These are phyloP conservation scores for Leishmania guyanensis DNA, from an alignment of 208 protist genomes.

Conservation along the genomic window DNA sequence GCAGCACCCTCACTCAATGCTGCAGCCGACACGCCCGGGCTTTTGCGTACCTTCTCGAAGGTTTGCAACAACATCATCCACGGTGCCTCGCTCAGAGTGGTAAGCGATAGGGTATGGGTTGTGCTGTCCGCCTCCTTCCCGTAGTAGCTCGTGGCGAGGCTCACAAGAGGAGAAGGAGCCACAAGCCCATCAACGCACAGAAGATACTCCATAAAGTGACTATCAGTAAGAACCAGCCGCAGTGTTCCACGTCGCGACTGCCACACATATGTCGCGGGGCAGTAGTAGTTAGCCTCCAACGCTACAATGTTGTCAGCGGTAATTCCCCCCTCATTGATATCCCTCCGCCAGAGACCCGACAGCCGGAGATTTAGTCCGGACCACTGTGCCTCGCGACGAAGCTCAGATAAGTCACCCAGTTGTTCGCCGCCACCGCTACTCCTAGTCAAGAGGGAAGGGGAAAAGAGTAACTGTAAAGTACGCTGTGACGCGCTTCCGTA, in stretches of 20 bases:
- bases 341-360: slow-evolving; percentile 7
- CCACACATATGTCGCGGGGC: slow-evolving; percentile 24
- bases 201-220: slow-evolving; percentile 20
- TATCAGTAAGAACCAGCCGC: slow-evolving; percentile 27
- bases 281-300: slow-evolving; percentile 18
- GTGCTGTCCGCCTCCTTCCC: background rate
- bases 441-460: background rate
- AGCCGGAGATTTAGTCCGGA: slow-evolving; percentile 1
- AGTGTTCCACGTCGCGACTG: slow-evolving; percentile 10
- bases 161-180: background rate
- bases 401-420: background rate
- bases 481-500: slow-evolving; percentile 25
- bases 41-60: background rate
- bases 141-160: slow-evolving; percentile 1
- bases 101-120: background rate
- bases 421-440: background rate
- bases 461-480: slow-evolving; percentile 13
- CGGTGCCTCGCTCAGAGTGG: slow-evolving; percentile 21
- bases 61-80: slow-evolving; percentile 16
- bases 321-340: background rate
- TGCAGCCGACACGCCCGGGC: background rate
- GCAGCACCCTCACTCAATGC: background rate
- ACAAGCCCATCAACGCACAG: slow-evolving; percentile 19
- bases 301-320: slow-evolving; percentile 3
- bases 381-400: slow-evolving; percentile 13